phyloP scores from a whole-genome alignment of 1,284 basidiomycete genomes.

The Hemileia vastatrix region DNA sequence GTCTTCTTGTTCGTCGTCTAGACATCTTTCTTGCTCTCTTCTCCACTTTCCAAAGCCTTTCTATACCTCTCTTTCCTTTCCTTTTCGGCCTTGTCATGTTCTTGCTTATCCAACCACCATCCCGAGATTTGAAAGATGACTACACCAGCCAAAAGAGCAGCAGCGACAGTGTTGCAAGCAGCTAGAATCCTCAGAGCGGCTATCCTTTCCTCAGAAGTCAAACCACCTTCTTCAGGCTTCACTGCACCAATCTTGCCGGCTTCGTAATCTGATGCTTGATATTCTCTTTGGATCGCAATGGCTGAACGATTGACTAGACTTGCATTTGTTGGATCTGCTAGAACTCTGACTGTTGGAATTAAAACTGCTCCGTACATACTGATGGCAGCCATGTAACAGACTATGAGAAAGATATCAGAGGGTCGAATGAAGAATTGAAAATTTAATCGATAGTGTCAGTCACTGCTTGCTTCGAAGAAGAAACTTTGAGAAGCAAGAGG shows the following conservation, averaged over 20 bases:
- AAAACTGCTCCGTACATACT: slow-evolving; percentile 38
- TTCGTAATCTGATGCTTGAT: slow-evolving; percentile 25
- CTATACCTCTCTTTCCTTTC: not conserved
- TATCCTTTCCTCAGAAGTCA: slow-evolving; percentile 32
- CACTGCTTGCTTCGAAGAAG: too few species aligned
- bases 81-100: not conserved
- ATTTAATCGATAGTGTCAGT: too few species aligned
- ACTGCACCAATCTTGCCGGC: not conserved
- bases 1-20: too few species aligned
- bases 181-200: slow-evolving; percentile 34
- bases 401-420: slow-evolving; percentile 11
- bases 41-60: too few species aligned
- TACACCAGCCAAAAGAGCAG: slow-evolving; percentile 35
- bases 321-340: slow-evolving; percentile 35
- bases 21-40: too few species aligned
- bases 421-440: not conserved
- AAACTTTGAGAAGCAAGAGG: too few species aligned
- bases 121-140: slow-evolving; percentile 36
- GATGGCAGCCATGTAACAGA: slow-evolving; percentile 36
- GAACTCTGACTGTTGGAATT: slow-evolving; percentile 37
- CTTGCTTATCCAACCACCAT: slow-evolving; percentile 25
- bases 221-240: slow-evolving; percentile 24
- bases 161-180: slow-evolving; percentile 38
- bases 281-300: slow-evolving; percentile 31
- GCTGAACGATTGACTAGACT: slow-evolving; percentile 29